These are phyloP conservation scores for Vararia minispora DNA, from an alignment of 768 basidiomycete species.

Conservation along the genomic window DNA sequence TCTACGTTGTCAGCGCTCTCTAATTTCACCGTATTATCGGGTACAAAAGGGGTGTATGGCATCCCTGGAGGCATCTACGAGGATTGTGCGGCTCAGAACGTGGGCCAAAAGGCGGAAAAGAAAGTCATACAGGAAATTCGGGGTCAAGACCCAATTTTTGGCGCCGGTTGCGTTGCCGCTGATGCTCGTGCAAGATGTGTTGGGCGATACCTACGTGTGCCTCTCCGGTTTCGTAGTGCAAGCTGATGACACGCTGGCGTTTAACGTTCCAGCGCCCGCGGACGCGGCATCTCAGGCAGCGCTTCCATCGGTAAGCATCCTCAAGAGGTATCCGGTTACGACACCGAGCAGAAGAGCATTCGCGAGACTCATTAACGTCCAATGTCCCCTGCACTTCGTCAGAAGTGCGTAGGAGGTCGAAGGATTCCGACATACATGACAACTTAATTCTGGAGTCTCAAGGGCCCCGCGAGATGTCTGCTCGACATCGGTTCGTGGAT, in stretches of 20 bases:
- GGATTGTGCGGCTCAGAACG: too few species aligned
- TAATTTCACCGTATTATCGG: too few species aligned
- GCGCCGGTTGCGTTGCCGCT: too few species aligned
- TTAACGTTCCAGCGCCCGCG: constrained; percentile 6
- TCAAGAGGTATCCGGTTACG: constrained; percentile 12
- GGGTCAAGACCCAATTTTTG: too few species aligned
- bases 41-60: too few species aligned
- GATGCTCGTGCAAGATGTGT: too few species aligned
- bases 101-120: too few species aligned
- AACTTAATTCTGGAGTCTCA: constrained; percentile 1
- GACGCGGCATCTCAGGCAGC: constrained; percentile 15
- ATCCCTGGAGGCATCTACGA: too few species aligned
- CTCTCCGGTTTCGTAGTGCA: constrained; percentile 1
- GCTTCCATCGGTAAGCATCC: constrained; percentile 11
- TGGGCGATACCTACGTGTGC: background rate
- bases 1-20: constrained; percentile 1
- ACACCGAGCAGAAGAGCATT: constrained; percentile 12
- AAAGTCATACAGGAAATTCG: too few species aligned
- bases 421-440: background rate
- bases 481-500: constrained; percentile 2
- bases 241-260: constrained; percentile 4
- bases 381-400: constrained; percentile 1
- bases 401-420: background rate
- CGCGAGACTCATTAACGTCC: background rate
- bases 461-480: too few species aligned